Base-by-base conservation (phyloP, 2,329 filamentous ascomycete genomes). In the Scorias spongiosa region DNA sequence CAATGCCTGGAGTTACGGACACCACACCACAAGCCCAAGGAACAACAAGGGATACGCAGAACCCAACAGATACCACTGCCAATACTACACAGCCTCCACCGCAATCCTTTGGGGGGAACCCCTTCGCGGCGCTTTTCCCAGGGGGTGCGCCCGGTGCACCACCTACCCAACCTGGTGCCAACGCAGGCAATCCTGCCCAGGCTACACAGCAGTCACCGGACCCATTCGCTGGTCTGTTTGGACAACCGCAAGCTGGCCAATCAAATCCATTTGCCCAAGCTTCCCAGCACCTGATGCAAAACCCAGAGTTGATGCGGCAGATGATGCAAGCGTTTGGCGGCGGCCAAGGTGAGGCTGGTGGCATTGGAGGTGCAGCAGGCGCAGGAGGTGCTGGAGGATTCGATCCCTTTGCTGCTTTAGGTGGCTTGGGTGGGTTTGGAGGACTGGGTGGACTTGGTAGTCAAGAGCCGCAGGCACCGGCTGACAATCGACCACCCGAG, bases 1-100 rank as follows among this genome's bases (percentile, higher is more conserved):
- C 91, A 10, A 89, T 89, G 41, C 91, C 91, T 2, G 91, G 91
- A 8, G 80, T 82, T 15, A 96, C 89, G 30, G 87, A 95, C 62
- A 93, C 78, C 28, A 93, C 87, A 2, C 80, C 76, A 1, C 56
- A 63, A 55, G 39, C 53, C 59, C 37, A 52, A 59, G 38, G 17
- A 12, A 11, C 38, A 12, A 4, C 12, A 9, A 36, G 30, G 54
- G 51, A 15, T 57, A 52, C 30, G 54, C 56, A 40, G 56, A 48
- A 40, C 18, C 14, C 38, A 40, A 11, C 14, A 5, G 17, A 18
- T 12, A 12, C 12, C 11, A 40, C 14, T 12, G 38, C 12, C 38
- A 28, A 17, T 20, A 28, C 18, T 8, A 36, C 32, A n/a, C 59
- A 65, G 5, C 4, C 11, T 36, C 12, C 32, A 12, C 32, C 4